Percentiles rank a stretch among this genome's conserved stretches.
These are phyloP conservation scores for Excoecaria agallocha DNA, from an alignment of 345 rosid species.

Conservation along the genomic window DNA sequence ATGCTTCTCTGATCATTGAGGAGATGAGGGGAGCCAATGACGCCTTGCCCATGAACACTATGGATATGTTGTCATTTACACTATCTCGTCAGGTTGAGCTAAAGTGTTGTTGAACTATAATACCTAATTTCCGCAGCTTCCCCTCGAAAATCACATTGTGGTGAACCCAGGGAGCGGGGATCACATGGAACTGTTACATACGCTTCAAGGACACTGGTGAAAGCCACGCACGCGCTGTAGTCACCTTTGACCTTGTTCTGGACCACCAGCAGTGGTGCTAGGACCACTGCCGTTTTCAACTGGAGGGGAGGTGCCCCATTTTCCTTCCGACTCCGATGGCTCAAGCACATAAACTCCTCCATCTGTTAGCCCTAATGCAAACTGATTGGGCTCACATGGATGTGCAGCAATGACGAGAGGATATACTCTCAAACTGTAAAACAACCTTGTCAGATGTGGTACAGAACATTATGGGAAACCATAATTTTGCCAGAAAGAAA, in stretches of 20 bases:
- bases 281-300: conserved; percentile 68
- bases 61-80: background rate
- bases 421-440: conserved; percentile 65
- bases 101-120: conserved; percentile 17
- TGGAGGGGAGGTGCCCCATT: conserved; percentile 85
- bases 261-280: conserved; percentile 40
- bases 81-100: conserved; percentile 8
- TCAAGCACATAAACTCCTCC: conserved; percentile 68
- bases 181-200: conserved; percentile 17
- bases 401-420: conserved; percentile 83
- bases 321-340: conserved; percentile 70
- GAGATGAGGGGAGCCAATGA: background rate
- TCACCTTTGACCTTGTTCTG: conserved; percentile 65
- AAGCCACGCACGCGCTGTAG: conserved; percentile 15
- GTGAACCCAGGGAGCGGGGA: conserved; percentile 28
- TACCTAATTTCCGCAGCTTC: conserved; percentile 34
- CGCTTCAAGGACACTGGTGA: conserved; percentile 8
- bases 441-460: conserved; percentile 12
- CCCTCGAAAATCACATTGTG: conserved; percentile 31
- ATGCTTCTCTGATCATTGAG: conserved; percentile 6
- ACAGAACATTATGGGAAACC: background rate
- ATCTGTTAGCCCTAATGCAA: conserved; percentile 73
- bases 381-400: conserved; percentile 67
- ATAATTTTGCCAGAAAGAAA: background rate
- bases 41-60: background rate